These are phyloP conservation scores for Jamesozyma hellenica DNA, from an alignment of 805 yeast species.

Conservation along the genomic window DNA sequence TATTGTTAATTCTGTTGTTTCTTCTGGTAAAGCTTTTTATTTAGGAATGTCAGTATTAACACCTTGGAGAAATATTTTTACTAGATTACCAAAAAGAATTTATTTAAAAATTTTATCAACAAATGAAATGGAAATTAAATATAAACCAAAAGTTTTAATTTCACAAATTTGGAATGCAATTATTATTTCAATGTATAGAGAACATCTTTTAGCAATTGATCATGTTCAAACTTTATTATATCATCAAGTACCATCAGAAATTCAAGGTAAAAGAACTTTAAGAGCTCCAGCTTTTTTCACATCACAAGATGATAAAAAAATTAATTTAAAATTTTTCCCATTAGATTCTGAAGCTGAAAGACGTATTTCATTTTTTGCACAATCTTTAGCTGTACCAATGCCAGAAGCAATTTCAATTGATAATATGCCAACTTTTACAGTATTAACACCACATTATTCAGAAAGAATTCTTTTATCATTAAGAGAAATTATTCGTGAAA, in stretches of 20 bases:
- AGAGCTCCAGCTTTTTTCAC: slow-evolving; percentile 98
- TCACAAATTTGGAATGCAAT: slow-evolving; percentile 99
- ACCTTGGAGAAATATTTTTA: slow-evolving; percentile 98
- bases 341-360: slow-evolving; percentile 96
- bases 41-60: slow-evolving; percentile 96
- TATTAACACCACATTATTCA: slow-evolving; percentile 88
- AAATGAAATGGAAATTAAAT: slow-evolving; percentile 96
- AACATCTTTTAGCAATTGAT: slow-evolving; percentile 93
- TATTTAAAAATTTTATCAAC: slow-evolving; percentile 95
- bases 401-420: slow-evolving; percentile 98
- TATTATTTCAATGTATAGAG: slow-evolving; percentile 98
- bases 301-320: slow-evolving; percentile 82
- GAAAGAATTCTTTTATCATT: slow-evolving; percentile 87
- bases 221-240: slow-evolving; percentile 94
- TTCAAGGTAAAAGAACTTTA: slow-evolving; percentile 94
- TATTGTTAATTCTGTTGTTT: slow-evolving; percentile 84
- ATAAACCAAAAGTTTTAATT: slow-evolving; percentile 94
- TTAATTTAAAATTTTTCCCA: slow-evolving; percentile 94
- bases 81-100: slow-evolving; percentile 96
- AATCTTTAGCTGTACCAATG: slow-evolving; percentile 94
- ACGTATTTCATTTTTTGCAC: slow-evolving; percentile 98
- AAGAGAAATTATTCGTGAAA: slow-evolving; percentile 93
- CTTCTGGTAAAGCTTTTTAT: slow-evolving; percentile 94
- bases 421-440: slow-evolving; percentile 98
- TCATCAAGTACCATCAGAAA: slow-evolving; percentile 96